phyloP scores from a whole-genome alignment of 805 yeast genomes.

The Phaffomyces thermotolerans region DNA sequence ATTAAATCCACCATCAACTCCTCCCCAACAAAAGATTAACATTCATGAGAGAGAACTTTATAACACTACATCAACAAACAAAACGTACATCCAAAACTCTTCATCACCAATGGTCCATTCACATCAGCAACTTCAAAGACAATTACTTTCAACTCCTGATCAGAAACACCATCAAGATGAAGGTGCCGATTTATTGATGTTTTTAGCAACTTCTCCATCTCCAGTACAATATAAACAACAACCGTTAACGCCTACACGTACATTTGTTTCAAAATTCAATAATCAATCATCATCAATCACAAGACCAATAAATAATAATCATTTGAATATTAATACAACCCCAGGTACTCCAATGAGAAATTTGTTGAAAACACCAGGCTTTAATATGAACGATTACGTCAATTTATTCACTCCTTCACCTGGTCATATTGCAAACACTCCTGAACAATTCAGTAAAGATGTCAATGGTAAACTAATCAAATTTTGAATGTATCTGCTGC shows the following conservation, averaged over 20 bases:
- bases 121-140: conserved; percentile 9
- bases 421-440: conserved; percentile 27
- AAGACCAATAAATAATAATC: conserved; percentile 5
- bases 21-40: conserved; percentile 22
- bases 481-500: conserved; percentile 3
- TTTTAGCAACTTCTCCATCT: conserved; percentile 77
- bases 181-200: conserved; percentile 79
- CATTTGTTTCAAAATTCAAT: conserved; percentile 2
- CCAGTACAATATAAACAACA: conserved; percentile 30
- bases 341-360: conserved; percentile 26
- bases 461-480: conserved; percentile 23
- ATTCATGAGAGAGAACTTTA: conserved; percentile 17
- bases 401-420: conserved; percentile 74
- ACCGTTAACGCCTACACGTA: conserved; percentile 20
- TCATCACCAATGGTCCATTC: conserved; percentile 12
- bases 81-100: conserved; percentile 19
- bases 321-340: conserved; percentile 5
- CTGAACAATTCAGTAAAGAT: conserved; percentile 24
- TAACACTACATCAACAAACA: conserved; percentile 22
- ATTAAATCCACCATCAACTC: conserved; percentile 19
- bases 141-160: conserved; percentile 19
- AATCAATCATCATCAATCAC: conserved; percentile 12
- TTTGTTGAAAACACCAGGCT: conserved; percentile 49
- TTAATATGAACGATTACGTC: conserved; percentile 78
- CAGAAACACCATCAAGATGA: conserved; percentile 32